Percentiles rank a stretch among this genome's conserved stretches.
These are phyloP conservation scores for Plantago ovata DNA, from an alignment of 257 asterid species.

Conservation along the genomic window DNA sequence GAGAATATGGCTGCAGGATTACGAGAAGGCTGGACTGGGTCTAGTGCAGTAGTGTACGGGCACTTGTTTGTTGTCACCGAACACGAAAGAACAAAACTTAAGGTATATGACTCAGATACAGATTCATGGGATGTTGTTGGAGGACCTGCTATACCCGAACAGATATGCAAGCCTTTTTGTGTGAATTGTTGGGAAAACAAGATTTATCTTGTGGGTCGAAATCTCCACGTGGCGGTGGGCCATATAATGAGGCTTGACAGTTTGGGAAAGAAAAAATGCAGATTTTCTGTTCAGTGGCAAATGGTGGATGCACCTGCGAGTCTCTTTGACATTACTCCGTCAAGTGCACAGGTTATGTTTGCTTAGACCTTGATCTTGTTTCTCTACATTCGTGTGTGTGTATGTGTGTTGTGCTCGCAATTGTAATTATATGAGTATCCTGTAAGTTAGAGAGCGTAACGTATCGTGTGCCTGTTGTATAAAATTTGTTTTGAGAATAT, in stretches of 20 bases:
- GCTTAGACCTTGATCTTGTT: slow-evolving; percentile 44
- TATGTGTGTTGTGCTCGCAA: background rate
- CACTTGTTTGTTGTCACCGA: slow-evolving; percentile 86
- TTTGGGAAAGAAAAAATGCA: slow-evolving; percentile 20
- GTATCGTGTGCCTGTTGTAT: no score
- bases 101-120: slow-evolving; percentile 64
- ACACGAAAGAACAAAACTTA: slow-evolving; percentile 84
- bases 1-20: slow-evolving; percentile 80
- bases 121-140: slow-evolving; percentile 88
- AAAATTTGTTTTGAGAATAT: no score
- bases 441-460: no score
- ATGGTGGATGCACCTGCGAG: slow-evolving; percentile 74
- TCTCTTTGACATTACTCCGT: slow-evolving; percentile 63
- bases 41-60: slow-evolving; percentile 68
- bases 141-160: slow-evolving; percentile 79
- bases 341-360: slow-evolving; percentile 84
- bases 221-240: slow-evolving; percentile 91
- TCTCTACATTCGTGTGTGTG: slow-evolving; percentile 1
- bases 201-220: slow-evolving; percentile 79
- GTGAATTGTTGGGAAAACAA: slow-evolving; percentile 58
- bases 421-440: no score
- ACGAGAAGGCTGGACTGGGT: slow-evolving; percentile 99
- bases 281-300: slow-evolving; percentile 64
- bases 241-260: slow-evolving; percentile 26
- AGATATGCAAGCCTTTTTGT: slow-evolving; percentile 82